Evolutionary conservation across 2,329 filamentous ascomycete genomes (phyloP).

Genomic region (Rugonectria rugulosa): DNA sequence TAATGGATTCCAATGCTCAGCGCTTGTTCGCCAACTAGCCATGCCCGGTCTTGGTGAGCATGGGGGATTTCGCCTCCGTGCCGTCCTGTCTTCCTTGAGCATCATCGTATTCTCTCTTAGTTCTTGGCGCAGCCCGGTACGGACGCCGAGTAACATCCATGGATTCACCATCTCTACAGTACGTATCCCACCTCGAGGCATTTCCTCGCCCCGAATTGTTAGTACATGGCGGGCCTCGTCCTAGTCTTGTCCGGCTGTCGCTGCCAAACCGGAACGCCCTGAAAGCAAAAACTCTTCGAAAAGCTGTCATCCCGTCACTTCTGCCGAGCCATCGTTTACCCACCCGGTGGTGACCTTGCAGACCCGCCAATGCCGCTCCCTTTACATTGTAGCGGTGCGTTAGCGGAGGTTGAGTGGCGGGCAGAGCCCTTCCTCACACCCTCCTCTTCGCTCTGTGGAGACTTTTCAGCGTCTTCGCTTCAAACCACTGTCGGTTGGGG

Average conservation of each 20-base stretch:
- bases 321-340: conserved; percentile 5
- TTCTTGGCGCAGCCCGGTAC: too few species aligned
- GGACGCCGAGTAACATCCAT: too few species aligned
- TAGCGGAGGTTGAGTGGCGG: conserved; percentile 11
- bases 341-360: conserved; percentile 15
- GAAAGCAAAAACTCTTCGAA: background rate
- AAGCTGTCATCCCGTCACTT: conserved; percentile 17
- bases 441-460: conserved; percentile 3
- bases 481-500: background rate
- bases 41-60: background rate
- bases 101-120: too few species aligned
- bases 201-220: too few species aligned
- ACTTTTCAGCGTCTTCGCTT: background rate
- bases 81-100: too few species aligned
- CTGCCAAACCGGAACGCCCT: conserved; percentile 2
- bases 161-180: background rate
- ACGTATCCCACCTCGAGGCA: background rate
- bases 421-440: background rate
- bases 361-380: conserved; percentile 17
- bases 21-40: background rate
- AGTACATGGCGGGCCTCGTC: too few species aligned
- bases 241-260: conserved; percentile 9
- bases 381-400: too few species aligned
- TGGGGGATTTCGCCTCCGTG: background rate
- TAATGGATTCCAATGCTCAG: too few species aligned